phyloP scores from a whole-genome alignment of 352 stramenopile genomes.

The Globisporangium solare region DNA sequence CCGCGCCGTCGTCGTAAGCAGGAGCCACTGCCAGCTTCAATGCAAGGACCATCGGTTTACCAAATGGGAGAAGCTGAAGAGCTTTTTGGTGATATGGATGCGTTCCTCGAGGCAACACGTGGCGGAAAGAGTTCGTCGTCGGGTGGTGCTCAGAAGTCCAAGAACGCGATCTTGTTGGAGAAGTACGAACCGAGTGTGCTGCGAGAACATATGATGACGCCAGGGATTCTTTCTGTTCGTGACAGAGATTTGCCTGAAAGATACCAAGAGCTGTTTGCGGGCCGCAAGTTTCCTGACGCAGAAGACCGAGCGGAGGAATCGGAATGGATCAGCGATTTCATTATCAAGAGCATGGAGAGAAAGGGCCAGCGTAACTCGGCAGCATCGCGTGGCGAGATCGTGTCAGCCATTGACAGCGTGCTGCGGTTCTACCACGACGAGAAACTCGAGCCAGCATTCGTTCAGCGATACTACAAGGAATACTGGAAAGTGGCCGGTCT shows the following conservation, averaged over 20 bases:
- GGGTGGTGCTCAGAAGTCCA: slow-evolving; percentile 43
- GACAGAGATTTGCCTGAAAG: slow-evolving; percentile 79
- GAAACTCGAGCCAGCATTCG: slow-evolving; percentile 83
- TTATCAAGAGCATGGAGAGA: slow-evolving; percentile 76
- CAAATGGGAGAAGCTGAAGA: slow-evolving; percentile 89
- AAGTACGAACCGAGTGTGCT: slow-evolving; percentile 86
- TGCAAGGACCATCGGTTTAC: slow-evolving; percentile 87
- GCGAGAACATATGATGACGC: slow-evolving; percentile 89
- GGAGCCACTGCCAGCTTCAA: slow-evolving; percentile 59
- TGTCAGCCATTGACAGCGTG: slow-evolving; percentile 86
- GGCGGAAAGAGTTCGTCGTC: slow-evolving; percentile 26
- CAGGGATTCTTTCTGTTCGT: slow-evolving; percentile 71
- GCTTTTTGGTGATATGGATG: slow-evolving; percentile 87
- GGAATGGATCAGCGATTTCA: slow-evolving; percentile 86
- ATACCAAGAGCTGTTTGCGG: slow-evolving; percentile 71
- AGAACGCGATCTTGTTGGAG: slow-evolving; percentile 80
- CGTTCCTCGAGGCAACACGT: slow-evolving; percentile 80
- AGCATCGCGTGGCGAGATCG: slow-evolving; percentile 75
- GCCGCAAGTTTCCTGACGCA: slow-evolving; percentile 73
- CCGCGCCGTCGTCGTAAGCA: slow-evolving; percentile 74
- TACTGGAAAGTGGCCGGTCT: slow-evolving; percentile 87
- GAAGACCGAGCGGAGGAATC: slow-evolving; percentile 84
- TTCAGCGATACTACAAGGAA: slow-evolving; percentile 89
- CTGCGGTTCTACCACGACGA: slow-evolving; percentile 88
- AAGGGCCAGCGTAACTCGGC: slow-evolving; percentile 38